phyloP scores from a whole-genome alignment of 2,329 filamentous ascomycete species.

The Diaporthe batatas region DNA sequence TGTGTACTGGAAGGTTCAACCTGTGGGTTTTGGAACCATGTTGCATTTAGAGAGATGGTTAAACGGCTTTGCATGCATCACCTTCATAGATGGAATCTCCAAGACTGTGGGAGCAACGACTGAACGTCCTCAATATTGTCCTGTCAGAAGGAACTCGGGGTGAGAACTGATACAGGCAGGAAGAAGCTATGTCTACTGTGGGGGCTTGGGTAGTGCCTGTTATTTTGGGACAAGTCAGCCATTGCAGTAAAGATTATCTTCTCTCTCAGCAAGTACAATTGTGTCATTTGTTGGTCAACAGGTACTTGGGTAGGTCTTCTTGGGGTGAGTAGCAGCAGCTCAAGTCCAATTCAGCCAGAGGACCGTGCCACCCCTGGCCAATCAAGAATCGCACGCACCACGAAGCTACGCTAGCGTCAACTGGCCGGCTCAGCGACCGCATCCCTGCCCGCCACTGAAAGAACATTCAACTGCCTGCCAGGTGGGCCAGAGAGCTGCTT shows the following conservation, averaged over 20 bases:
- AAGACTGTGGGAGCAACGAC: background rate
- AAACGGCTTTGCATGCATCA: background rate
- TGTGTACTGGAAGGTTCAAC: background rate
- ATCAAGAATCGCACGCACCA: background rate
- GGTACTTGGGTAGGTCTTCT: no score
- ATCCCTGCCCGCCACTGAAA: conserved; percentile 41
- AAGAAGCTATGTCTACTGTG: background rate
- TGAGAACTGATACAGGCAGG: background rate
- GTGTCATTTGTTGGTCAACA: background rate
- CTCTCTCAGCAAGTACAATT: background rate
- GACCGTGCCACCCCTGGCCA: conserved; percentile 15
- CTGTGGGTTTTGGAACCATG: background rate
- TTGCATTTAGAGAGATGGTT: background rate
- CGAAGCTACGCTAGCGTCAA: conserved; percentile 27
- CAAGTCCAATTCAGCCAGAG: background rate
- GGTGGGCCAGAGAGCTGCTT: conserved; percentile 32
- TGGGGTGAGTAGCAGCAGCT: background rate
- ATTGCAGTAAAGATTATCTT: background rate
- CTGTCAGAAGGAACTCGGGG: background rate
- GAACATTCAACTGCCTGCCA: conserved; percentile 40
- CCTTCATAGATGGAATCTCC: background rate
- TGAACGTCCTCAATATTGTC: background rate
- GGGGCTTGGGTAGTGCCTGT: background rate
- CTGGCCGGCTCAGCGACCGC: background rate
- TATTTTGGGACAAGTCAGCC: background rate